Base-by-base conservation (phyloP, 495 filamentous ascomycete genomes). In the Extremus antarcticus region DNA sequence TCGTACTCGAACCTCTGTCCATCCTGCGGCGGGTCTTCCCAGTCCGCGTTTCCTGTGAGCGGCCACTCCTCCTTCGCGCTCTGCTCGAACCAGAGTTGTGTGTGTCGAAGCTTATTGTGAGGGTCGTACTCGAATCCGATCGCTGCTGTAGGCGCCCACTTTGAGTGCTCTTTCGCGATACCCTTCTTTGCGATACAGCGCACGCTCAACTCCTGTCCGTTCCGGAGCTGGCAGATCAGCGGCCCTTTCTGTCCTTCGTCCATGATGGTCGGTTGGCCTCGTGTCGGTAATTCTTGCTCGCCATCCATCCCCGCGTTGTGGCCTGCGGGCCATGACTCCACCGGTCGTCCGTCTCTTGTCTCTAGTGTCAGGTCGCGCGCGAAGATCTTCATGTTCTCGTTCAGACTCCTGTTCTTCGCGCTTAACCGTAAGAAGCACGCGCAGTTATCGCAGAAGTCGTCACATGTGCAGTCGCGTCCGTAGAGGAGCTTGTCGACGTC, bases 51-150 rank as follows among this genome's bases (percentile, higher is more conserved):
- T 63, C 87, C 80, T 35, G 47, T 57, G 16, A 54, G 87, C 60
- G 79, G 96, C 92, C 92, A 98, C 76, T 98, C 92, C 64, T 80
- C 78, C 49, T 76, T 76, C 1, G 89, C 68, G 75, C 94, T 84
- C 63, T 83, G 47, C 75, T 98, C 92, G 66, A 87, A 95, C 92
- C 92, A 98, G 65, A 90, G 80, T 64, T 94, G 86, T 40, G 88
- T 72, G 72, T 98, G 92, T 55, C 78, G 75, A 45, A 98, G 71
- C 68, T 90, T 94, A 70, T 98, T 98, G 66, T 90, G 84, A 55
- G 92, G 92, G 65, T 98, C 92, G 69, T 98, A 98, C 70, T 98
- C 92, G 63, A 97, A 98, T 22, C 89, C 92, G 49, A 98, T 83
- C 3, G 92, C 94, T 54, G 90, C 76, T 40, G 84, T 86, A 1